Evolutionary conservation across 164 flowering plant species (phyloP).

Genomic region (Umbilicus rupestris): DNA sequence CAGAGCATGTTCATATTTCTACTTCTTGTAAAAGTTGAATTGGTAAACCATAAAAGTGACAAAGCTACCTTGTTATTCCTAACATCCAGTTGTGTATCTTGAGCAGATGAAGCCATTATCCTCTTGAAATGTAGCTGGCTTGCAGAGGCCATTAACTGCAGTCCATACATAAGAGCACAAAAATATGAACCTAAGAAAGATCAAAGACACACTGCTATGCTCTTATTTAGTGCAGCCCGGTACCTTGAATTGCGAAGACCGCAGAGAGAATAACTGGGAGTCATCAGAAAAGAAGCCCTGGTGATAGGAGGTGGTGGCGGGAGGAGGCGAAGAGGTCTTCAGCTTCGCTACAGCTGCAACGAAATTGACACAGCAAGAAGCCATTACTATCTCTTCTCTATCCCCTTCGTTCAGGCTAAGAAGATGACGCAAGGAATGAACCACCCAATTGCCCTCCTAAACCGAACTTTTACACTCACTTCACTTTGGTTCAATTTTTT

Average conservation of each 20-base stretch:
- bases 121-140: not conserved
- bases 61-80: not conserved
- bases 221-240: not conserved
- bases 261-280: not conserved
- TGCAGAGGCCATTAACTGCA: not conserved
- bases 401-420: not conserved
- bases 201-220: not conserved
- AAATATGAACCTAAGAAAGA: not conserved
- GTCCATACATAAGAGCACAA: not conserved
- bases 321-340: not conserved
- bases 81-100: not conserved
- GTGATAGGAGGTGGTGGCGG: not conserved
- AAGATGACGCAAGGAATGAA: not conserved
- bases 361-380: slow-evolving; percentile 2
- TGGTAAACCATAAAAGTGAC: not conserved
- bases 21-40: not conserved
- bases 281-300: not conserved
- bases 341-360: not conserved
- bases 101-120: not conserved
- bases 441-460: not conserved
- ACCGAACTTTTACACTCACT: not conserved
- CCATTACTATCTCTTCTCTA: not conserved
- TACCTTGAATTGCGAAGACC: not conserved
- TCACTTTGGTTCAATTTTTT: no score
- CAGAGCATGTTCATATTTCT: not conserved